Percentiles rank a stretch among this genome's conserved stretches.
Evolutionary conservation across 2,329 filamentous ascomycete species (phyloP).

Genomic region (Ophiostoma sp.): DNA sequence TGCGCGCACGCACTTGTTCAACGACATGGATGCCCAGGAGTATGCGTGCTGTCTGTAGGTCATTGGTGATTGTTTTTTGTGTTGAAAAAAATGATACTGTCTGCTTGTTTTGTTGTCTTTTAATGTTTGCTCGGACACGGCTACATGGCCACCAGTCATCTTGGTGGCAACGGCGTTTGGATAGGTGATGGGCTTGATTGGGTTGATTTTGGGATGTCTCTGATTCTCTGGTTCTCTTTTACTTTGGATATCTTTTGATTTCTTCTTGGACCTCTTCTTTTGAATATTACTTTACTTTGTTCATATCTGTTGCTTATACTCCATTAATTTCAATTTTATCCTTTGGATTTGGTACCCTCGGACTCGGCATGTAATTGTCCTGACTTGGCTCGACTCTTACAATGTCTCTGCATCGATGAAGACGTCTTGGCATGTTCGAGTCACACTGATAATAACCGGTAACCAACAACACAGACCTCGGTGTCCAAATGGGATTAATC

Average conservation of each 20-base stretch:
- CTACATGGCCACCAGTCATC: background rate
- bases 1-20: conserved; percentile 35
- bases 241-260: background rate
- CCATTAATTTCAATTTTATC: background rate
- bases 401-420: background rate
- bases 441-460: background rate
- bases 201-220: background rate
- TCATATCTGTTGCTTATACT: background rate
- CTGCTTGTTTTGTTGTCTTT: conserved; percentile 2
- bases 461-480: background rate
- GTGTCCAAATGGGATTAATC: background rate
- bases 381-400: background rate
- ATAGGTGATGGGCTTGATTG: background rate
- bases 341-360: background rate
- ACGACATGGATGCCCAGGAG: conserved; percentile 32
- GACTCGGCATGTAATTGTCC: background rate
- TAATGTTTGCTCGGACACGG: conserved; percentile 3
- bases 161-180: conserved; percentile 7
- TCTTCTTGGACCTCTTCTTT: background rate
- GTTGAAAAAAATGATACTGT: background rate
- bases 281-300: background rate
- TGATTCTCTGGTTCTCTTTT: background rate
- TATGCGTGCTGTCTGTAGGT: conserved; percentile 35
- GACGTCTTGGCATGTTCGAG: background rate
- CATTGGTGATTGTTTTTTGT: background rate